Evolutionary conservation across 208 protist genomes (phyloP).

Genomic region (Leishmania gerbilli): DNA sequence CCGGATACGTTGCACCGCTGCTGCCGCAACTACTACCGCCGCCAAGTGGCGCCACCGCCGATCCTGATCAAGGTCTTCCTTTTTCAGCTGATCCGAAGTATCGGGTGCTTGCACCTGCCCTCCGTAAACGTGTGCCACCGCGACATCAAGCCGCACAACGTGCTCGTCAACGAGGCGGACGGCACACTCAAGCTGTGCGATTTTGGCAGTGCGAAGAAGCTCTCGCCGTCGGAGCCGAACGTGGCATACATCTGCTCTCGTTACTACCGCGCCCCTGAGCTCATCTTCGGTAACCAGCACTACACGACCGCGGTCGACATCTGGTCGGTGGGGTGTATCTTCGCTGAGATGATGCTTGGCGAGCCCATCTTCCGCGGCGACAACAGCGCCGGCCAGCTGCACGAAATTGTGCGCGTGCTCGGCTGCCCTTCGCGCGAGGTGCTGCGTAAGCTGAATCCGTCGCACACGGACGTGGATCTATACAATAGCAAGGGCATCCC

Average conservation of each 20-base stretch:
- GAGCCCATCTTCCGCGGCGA: constrained; percentile 99
- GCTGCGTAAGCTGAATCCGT: constrained; percentile 70
- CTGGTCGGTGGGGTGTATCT: constrained; percentile 99
- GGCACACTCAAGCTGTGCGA: constrained; percentile 97
- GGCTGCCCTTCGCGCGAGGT: constrained; percentile 91
- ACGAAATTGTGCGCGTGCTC: constrained; percentile 97
- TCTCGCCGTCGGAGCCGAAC: constrained; percentile 97
- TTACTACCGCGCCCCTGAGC: constrained; percentile 99
- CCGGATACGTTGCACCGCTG: constrained; percentile 98
- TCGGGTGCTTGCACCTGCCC: constrained; percentile 96
- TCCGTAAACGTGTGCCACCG: constrained; percentile 95
- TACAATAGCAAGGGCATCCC: constrained; percentile 51
- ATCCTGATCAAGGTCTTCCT: constrained; percentile 87
- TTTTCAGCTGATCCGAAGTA: constrained; percentile 89
- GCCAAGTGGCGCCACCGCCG: constrained; percentile 66
- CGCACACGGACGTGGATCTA: constrained; percentile 48
- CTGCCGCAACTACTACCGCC: constrained; percentile 94
- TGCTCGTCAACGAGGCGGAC: constrained; percentile 98
- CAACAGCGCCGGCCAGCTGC: constrained; percentile 98
- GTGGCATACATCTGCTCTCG: constrained; percentile 99
- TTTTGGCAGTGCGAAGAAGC: constrained; percentile 99
- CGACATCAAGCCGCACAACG: constrained; percentile 99
- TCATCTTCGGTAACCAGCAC: constrained; percentile 98
- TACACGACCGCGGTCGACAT: constrained; percentile 99
- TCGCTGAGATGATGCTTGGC: constrained; percentile 99